Evolutionary conservation across 116 monocot species (phyloP).

Genomic region (Papilionanthe hybrid): DNA sequence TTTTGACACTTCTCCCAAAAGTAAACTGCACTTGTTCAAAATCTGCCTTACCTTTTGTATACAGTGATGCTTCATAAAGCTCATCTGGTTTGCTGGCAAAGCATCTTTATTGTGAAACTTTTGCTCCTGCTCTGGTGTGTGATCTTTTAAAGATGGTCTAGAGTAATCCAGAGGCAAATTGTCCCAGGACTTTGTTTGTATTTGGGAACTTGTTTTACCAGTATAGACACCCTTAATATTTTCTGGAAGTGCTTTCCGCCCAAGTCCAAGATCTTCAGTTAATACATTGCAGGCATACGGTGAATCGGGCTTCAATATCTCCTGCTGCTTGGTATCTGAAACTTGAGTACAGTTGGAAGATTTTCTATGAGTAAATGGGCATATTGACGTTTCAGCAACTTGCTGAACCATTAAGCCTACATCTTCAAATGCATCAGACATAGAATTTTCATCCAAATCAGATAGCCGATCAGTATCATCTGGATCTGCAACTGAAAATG

Average conservation of each 20-base stretch:
- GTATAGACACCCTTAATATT: conserved; percentile 4
- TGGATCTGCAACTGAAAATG: conserved; percentile 16
- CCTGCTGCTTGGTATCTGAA: not conserved
- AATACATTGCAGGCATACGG: conserved; percentile 8
- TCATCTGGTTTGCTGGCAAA: conserved; percentile 10
- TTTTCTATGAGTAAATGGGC: conserved; percentile 5
- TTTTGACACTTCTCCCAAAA: not conserved
- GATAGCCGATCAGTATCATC: conserved; percentile 46
- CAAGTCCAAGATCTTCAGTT: not conserved
- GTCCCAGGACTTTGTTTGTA: conserved; percentile 6
- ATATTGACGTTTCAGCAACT: conserved; percentile 15
- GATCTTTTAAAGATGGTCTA: conserved; percentile 15
- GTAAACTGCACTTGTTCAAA: not conserved
- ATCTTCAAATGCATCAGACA: conserved; percentile 66
- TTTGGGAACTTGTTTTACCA: not conserved
- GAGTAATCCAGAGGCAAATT: conserved; percentile 9
- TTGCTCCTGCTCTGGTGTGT: conserved; percentile 3
- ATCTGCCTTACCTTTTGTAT: conserved; percentile 29
- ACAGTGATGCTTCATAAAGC: conserved; percentile 13
- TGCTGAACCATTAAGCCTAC: conserved; percentile 47
- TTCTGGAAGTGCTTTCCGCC: conserved; percentile 7
- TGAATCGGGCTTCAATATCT: conserved; percentile 9
- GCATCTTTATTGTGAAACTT: conserved; percentile 14
- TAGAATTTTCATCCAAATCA: conserved; percentile 59
- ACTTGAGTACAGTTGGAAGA: conserved; percentile 5